A percentile compares a stretch with the other conserved stretches of the same genome.
phyloP scores from a whole-genome alignment of 2,329 filamentous ascomycete species.

The Fusarium chaquense region DNA sequence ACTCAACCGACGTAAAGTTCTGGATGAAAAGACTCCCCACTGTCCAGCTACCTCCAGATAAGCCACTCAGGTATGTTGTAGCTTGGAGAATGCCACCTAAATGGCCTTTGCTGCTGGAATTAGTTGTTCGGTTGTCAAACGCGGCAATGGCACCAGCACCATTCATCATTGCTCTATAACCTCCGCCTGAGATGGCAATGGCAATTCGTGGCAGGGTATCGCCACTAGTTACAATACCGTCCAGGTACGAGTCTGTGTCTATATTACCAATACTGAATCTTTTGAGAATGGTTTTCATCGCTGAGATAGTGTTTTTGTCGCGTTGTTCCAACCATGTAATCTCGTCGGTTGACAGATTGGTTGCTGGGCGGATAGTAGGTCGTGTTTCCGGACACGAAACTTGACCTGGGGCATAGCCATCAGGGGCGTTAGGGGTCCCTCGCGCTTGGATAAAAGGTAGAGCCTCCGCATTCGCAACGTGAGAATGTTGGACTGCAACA shows the following conservation, averaged over 20 bases:
- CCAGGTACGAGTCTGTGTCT: slow-evolving; percentile 76
- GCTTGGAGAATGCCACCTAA: slow-evolving; percentile 79
- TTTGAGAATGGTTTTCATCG: slow-evolving; percentile 76
- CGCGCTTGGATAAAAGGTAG: neutral
- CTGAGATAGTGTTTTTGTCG: slow-evolving; percentile 74
- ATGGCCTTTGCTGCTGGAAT: slow-evolving; percentile 61
- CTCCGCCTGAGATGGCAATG: slow-evolving; percentile 81
- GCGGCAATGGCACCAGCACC: slow-evolving; percentile 80
- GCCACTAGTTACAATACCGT: slow-evolving; percentile 73
- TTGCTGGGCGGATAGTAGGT: slow-evolving; percentile 19
- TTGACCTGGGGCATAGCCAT: slow-evolving; percentile 21
- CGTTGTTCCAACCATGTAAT: slow-evolving; percentile 73
- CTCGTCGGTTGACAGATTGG: slow-evolving; percentile 17
- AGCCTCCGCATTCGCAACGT: neutral
- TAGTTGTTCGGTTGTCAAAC: slow-evolving; percentile 75
- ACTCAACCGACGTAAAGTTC: slow-evolving; percentile 77
- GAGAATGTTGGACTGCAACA: neutral
- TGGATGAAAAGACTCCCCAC: slow-evolving; percentile 80
- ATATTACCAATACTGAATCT: slow-evolving; percentile 77
- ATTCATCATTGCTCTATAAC: slow-evolving; percentile 82
- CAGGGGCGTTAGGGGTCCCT: slow-evolving; percentile 17
- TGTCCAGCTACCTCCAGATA: slow-evolving; percentile 82
- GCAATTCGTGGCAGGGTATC: slow-evolving; percentile 64
- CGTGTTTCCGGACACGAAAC: slow-evolving; percentile 25
- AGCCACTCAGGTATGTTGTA: slow-evolving; percentile 79